These are phyloP conservation scores for Alloteropsis semialata DNA, from an alignment of 176 grass and related monocot genomes.

Conservation along the genomic window DNA sequence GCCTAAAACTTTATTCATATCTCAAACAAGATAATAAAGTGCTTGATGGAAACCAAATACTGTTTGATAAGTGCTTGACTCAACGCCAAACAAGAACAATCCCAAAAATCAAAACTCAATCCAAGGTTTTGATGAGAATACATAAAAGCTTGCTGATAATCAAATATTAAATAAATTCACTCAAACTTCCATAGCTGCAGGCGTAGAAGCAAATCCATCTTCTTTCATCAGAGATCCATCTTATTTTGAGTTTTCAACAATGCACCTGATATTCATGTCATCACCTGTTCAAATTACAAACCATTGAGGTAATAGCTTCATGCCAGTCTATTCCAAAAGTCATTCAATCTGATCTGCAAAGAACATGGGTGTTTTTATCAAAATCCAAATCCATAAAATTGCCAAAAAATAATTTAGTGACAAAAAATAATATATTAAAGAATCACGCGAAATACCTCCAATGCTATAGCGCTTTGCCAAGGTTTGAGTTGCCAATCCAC, in stretches of 20 bases:
- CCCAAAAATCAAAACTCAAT: background rate
- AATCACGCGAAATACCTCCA: background rate
- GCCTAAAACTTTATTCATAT: background rate
- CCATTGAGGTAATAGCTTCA: background rate
- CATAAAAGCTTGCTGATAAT: background rate
- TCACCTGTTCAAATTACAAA: background rate
- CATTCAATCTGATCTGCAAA: constrained; percentile 5
- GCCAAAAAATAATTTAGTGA: background rate
- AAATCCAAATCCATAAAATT: background rate
- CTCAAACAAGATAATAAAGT: background rate
- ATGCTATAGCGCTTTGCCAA: background rate
- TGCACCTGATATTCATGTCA: too few species aligned
- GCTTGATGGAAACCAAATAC: background rate
- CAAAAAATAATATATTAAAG: background rate
- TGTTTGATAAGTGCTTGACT: background rate
- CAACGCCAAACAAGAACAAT: background rate
- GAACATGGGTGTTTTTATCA: background rate
- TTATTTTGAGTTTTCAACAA: too few species aligned
- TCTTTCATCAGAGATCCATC: too few species aligned
- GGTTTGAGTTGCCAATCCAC: background rate
- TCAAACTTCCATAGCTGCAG: background rate
- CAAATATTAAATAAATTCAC: background rate
- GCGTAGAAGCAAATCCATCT: too few species aligned
- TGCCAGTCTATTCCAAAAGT: background rate
- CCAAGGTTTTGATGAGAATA: background rate